Evolutionary conservation across 176 grass and related monocot species (phyloP).

Genomic region (Cenchrus americanus): DNA sequence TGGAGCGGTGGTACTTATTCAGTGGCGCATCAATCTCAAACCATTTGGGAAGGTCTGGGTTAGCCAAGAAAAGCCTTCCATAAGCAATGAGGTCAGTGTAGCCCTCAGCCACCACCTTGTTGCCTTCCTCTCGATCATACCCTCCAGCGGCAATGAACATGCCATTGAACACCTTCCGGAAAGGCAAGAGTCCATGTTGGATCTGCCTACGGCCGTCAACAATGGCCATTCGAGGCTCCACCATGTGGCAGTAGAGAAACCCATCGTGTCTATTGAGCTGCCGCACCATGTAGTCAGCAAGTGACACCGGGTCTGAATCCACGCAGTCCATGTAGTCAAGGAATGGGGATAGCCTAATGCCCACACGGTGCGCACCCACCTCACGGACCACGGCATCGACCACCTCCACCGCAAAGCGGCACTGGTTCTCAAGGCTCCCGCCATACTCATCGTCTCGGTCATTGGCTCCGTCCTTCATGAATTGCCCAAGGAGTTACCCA

Average conservation of each 20-base stretch:
- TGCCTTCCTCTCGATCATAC: slow-evolving; percentile 33
- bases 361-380: slow-evolving; percentile 15
- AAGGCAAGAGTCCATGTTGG: not conserved
- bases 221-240: slow-evolving; percentile 39
- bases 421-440: slow-evolving; percentile 33
- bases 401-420: slow-evolving; percentile 17
- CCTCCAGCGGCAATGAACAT: slow-evolving; percentile 45
- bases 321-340: slow-evolving; percentile 14
- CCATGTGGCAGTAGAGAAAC: slow-evolving; percentile 25
- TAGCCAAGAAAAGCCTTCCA: slow-evolving; percentile 36
- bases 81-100: slow-evolving; percentile 44
- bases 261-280: slow-evolving; percentile 3
- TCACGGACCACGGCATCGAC: slow-evolving; percentile 21
- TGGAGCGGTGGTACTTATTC: slow-evolving; percentile 38
- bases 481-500: slow-evolving; percentile 33
- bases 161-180: slow-evolving; percentile 22
- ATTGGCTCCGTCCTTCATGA: slow-evolving; percentile 41
- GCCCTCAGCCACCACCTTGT: slow-evolving; percentile 18
- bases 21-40: not conserved
- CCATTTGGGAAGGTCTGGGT: slow-evolving; percentile 35
- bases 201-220: not conserved
- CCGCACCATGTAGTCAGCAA: slow-evolving; percentile 16
- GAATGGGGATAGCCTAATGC: slow-evolving; percentile 22
- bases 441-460: slow-evolving; percentile 7
- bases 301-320: slow-evolving; percentile 13